Base-by-base conservation (phyloP, 352 stramenopile genomes). In the Pythium scleroteichum region DNA sequence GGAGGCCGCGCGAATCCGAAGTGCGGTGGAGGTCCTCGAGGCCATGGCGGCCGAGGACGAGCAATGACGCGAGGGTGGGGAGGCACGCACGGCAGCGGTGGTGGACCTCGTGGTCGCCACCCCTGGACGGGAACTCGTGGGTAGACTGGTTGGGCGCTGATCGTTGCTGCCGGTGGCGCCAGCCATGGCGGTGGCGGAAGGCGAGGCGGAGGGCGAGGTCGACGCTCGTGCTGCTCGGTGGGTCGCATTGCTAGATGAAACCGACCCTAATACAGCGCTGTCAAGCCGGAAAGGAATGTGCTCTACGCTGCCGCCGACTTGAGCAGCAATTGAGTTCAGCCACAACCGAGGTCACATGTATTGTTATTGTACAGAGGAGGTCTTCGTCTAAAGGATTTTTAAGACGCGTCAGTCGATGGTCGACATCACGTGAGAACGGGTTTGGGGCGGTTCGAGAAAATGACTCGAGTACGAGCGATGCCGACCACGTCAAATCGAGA, bases 361-460 rank as follows among this genome's bases (percentile, higher is more conserved):
- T 44, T 44, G 38, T 35, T 44, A 44, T 44, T 17, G 38, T 44
- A 44, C 38, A 44, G 33, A 2, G 13, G 19, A 33, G 47, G 5
- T 22, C 4, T 27, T 14, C 44, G 32, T 51, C 29, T 26, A 20
- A 33, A 19, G n/a, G n/a, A n/a, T 9, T 13, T 17, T 19, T 53
- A 22, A 52, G 45, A n/a, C 6, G 51, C 13, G 23, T 4, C 7
- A 13, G 14, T 53, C 16, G 5, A 16, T 3, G 7, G 9, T 17
- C 53, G 14, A 7, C 29, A 27, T 58, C 54, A 74, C 7, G 53
- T 64, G 41, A 92, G 71, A 14, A 95, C 78, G 2, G 87, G 87
- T 52, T 96, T 93, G 3, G 85, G 87, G 29, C 87, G 79, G 39
- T 78, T 69, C 9, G 66, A 69, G 69, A 96, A 96, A 45, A 96